Base-by-base conservation (phyloP, 139 green algal species). In the Auxenochlorella protothecoides region DNA sequence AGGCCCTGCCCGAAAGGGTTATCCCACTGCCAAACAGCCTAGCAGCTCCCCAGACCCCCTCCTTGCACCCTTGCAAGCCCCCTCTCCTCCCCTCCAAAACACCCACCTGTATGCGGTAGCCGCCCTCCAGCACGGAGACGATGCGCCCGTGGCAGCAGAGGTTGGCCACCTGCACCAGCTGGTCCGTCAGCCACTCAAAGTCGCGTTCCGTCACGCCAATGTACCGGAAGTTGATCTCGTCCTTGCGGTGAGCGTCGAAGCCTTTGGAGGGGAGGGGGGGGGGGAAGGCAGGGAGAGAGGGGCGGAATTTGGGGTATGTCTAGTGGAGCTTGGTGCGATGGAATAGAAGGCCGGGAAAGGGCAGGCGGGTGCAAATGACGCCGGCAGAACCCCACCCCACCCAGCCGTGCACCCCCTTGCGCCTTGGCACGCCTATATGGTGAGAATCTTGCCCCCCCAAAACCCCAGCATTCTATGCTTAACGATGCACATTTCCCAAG, bases 241-340 rank as follows among this genome's bases (percentile, higher is more conserved):
- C 90, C 79, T 92, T 91, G 16, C 75, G 78, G 75, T 96, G 90
- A 5, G 92, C 92, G 68, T 97, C 92, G 83, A 97, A 97, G 55
- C 92, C 91, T 68, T 63, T 14, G 53, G n/a, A 13, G 3, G 5
- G 59, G 53, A 5, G 53, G 14, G 60, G 44, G 5, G 53, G 67
- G 5, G 64, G 5, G n/a, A 3, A 10, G 64, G 14, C n/a, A 44
- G 27, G 27, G 27, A 44, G 27, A 44, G 27, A 1, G 27, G 27
- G 27, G 27, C 27, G 27, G 27, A 44, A 44, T 44, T 44, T 44
- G 27, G 27, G 27, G 27, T 44, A 44, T 44, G 27, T 44, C 27
- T 44, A 44, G 27, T 44, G 27, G 27, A 44, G 27, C 27, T 44
- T 44, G 27, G 27, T 44, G 27, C 1, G 27, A 44, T 44, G 27